phyloP scores from a whole-genome alignment of 495 filamentous ascomycete genomes.

The Neurospora sp. region DNA sequence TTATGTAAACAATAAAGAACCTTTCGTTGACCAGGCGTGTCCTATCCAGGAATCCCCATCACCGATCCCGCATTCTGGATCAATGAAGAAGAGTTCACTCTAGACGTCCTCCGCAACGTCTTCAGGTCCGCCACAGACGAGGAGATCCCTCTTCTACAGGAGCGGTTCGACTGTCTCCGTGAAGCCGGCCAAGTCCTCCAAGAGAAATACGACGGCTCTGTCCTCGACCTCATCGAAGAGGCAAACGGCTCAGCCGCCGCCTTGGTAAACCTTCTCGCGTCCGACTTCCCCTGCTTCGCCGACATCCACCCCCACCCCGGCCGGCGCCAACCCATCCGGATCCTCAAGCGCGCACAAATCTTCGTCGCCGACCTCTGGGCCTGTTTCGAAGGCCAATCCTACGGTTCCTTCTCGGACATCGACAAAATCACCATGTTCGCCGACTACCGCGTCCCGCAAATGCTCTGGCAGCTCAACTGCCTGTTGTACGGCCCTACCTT shows the following conservation, averaged over 20 bases:
- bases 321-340: slow-evolving; percentile 53
- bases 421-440: slow-evolving; percentile 97
- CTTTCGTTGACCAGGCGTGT: neutral
- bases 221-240: slow-evolving; percentile 61
- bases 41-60: slow-evolving; percentile 63
- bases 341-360: slow-evolving; percentile 93
- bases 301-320: slow-evolving; percentile 68
- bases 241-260: slow-evolving; percentile 71
- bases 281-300: slow-evolving; percentile 74
- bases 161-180: slow-evolving; percentile 68
- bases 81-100: slow-evolving; percentile 62
- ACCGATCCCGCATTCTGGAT: slow-evolving; percentile 83
- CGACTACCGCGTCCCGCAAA: slow-evolving; percentile 95
- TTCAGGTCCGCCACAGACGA: slow-evolving; percentile 82
- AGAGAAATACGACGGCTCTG: slow-evolving; percentile 71
- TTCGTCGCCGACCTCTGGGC: slow-evolving; percentile 93
- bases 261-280: slow-evolving; percentile 71
- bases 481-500: slow-evolving; percentile 74
- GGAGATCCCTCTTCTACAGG: slow-evolving; percentile 72
- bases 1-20: neutral
- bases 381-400: slow-evolving; percentile 71
- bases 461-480: slow-evolving; percentile 73
- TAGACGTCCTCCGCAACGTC: slow-evolving; percentile 61
- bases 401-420: slow-evolving; percentile 83
- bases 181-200: slow-evolving; percentile 79